Base-by-base conservation (phyloP, 495 filamentous ascomycete genomes). In the Sordaria brevicollis region DNA sequence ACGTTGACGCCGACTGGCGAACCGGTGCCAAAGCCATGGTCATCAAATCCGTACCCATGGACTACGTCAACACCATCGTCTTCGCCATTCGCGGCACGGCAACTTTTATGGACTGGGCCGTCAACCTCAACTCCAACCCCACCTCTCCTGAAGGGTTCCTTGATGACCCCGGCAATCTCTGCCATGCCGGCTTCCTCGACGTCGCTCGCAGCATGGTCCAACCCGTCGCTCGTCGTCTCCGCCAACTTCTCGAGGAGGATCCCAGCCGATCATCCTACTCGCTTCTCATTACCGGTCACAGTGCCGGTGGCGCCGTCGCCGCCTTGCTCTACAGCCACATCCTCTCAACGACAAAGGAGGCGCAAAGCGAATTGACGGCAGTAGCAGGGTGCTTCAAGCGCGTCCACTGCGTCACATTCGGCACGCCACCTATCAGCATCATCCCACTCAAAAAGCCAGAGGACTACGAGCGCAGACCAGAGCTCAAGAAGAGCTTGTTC, bases 371-470 rank as follows among this genome's bases (percentile, higher is more conserved):
- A 65, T 86, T 95, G 35, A 91, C 85, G 66, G 78, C 79, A 65
- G 82, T 94, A 3, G 88, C 87, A 0, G 85, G 85, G 15, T 87
- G 84, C 74, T 95, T 94, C 80, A 90, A 88, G 73, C 85, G 89
- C 33, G 81, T 94, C 7, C 91, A 95, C 75, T 96, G 92, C 76
- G 79, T 96, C 35, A 94, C 89, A 0, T 96, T 95, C 69, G 92
- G 92, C 25, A 86, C 91, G 2, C 92, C 92, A 4, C 92, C 92
- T 0, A 80, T 96, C 11, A 90, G 88, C 31, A 79, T 93, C 8
- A 82, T 89, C 0, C 91, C 92, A 0, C 77, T 95, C 1, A 79
- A 83, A 33, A 89, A 86, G 65, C 89, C 91, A 0, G 66, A 71
- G 2, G 77, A 78, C n/a, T 70, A 68, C 15, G 71, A 72, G 35